Conservation (phyloP, 352 stramenopile species). For the Phytophthora colocasiae region DNA sequence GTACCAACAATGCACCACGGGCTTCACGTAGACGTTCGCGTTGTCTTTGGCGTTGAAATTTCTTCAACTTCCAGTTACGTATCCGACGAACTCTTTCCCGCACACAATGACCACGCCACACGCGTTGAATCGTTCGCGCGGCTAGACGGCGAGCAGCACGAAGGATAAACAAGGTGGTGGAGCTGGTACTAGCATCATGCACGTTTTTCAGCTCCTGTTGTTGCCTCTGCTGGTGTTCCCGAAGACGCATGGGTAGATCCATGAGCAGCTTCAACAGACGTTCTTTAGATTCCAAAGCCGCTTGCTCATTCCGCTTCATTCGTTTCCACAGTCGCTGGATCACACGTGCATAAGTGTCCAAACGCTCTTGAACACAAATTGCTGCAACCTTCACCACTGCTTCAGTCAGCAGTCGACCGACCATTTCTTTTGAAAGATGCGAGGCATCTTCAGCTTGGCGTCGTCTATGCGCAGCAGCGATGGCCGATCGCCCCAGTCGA, state of each 20-base stretch:
- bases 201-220: constrained; percentile 10
- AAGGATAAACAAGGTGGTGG: constrained; percentile 15
- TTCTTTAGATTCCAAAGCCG: constrained; percentile 26
- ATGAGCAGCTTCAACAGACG: constrained; percentile 37
- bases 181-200: constrained; percentile 12
- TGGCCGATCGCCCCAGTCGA: constrained; percentile 21
- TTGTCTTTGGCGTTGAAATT: constrained; percentile 33
- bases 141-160: constrained; percentile 35
- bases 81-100: constrained; percentile 35
- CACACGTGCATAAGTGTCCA: constrained; percentile 2
- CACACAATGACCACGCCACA: constrained; percentile 60
- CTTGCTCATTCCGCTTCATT: constrained; percentile 16
- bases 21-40: constrained; percentile 44
- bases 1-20: constrained; percentile 38
- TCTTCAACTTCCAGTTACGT: constrained; percentile 34
- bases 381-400: constrained; percentile 9
- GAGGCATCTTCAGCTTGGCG: constrained; percentile 16
- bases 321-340: constrained; percentile 42
- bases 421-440: constrained; percentile 12
- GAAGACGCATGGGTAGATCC: constrained; percentile 22
- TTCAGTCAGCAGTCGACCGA: constrained; percentile 15
- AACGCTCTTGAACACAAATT: constrained; percentile 10
- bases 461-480: constrained; percentile 20
- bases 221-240: constrained; percentile 19
- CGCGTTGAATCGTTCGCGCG: constrained; percentile 51